Evolutionary conservation across 1,284 basidiomycete species (phyloP), one percentile per base, ranked within the genome.

Genomic region (Ganoderma sinense): DNA sequence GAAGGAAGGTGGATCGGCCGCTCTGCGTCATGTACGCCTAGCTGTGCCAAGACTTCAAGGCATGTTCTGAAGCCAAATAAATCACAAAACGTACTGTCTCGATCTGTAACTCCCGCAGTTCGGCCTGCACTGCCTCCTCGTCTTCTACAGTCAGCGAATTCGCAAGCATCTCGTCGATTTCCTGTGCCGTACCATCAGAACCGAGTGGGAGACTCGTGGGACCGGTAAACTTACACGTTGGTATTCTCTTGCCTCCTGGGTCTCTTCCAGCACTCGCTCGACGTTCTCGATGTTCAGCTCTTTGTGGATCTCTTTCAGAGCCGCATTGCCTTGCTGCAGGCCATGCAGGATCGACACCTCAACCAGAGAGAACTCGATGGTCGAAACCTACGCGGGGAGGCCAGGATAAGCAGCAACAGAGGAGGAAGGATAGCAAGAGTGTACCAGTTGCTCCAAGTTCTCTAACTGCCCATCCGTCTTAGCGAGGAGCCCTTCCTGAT

Each of bases 311-410:
- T 97, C 90, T 78, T 94, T 96, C 67, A 99, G 85, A 0, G 98
- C 97, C 56, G 94, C 91, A 73, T 95, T 98, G 2, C 97, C 97
- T 82, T 97, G 95, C 80, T 96, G 90, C 55, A 99, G 82, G 10
- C 97, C 97, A 81, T 96, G 95, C 61, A 99, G 80, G 20, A 99
- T 94, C 4, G 96, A 95, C 56, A 95, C 91, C 81, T 99, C 95
- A 56, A 99, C 92, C 68, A 97, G 87, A 0, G 97, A 96, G 84
- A 98, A 99, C 80, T 99, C 97, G 78, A 99, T 98, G 0, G 93
- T 95, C 10, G 94, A 94, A 6, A 98, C 96, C 97, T 98, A 33
- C 39, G 39, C 60, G 29, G 62, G 62, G 62, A 62, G 13, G 53
- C 11, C 31, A 18, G n/a, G 51, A 11, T 13, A 45, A 39, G 3